A percentile compares a stretch with the other conserved stretches of the same genome.
phyloP scores from a whole-genome alignment of 345 rosid genomes.

The Syzygium grande region DNA sequence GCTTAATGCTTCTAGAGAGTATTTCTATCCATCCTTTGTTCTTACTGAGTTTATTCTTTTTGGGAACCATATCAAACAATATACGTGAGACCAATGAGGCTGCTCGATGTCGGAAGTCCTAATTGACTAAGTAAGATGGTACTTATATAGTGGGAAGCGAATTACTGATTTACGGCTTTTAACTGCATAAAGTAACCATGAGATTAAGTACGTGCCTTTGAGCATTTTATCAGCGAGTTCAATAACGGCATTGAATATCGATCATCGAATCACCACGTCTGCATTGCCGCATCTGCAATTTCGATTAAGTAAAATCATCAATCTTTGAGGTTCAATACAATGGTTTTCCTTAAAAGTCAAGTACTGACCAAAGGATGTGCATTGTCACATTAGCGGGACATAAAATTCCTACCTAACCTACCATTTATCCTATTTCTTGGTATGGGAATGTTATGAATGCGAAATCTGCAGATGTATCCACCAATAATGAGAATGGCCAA shows the following conservation, averaged over 20 bases:
- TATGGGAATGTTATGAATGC: not conserved
- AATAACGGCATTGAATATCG: not conserved
- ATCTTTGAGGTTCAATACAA: not conserved
- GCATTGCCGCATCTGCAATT: accelerated
- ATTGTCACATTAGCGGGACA: not conserved
- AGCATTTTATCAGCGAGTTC: not conserved
- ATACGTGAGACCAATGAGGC: not conserved
- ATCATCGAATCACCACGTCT: accelerated
- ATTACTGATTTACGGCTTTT: not conserved
- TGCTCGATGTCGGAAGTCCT: not conserved
- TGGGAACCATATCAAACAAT: not conserved
- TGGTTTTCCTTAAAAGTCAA: not conserved
- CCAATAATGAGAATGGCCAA: not conserved
- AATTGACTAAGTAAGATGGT: not conserved
- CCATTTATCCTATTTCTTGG: not conserved
- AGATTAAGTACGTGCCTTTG: not conserved
- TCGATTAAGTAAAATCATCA: not conserved
- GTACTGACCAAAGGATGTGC: not conserved
- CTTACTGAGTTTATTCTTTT: not conserved
- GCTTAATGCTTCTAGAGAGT: not conserved
- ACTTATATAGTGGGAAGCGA: not conserved
- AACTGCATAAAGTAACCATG: not conserved
- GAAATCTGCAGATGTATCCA: not conserved
- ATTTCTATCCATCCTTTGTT: not conserved
- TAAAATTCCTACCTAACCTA: not conserved